phyloP scores from a whole-genome alignment of 495 filamentous ascomycete species.

The Aspergillus taichungensis region DNA sequence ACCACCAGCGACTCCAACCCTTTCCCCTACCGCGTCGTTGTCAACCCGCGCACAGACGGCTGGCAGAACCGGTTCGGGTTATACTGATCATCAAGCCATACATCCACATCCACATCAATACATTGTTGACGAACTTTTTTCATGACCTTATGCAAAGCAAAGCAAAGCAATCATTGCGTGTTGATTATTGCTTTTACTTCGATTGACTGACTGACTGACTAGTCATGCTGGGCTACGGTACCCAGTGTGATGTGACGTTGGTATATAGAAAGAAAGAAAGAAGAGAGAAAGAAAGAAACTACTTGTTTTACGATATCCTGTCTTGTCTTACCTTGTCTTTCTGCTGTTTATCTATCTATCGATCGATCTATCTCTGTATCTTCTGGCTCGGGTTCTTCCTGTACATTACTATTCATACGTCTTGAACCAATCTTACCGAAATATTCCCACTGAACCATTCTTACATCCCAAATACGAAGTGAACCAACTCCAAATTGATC shows the following conservation, averaged over 20 bases:
- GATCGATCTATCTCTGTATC: too few species aligned
- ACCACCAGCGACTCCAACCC: conserved; percentile 88
- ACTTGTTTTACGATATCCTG: neutral
- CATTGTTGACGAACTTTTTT: neutral
- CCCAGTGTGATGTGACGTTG: neutral
- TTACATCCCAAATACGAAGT: too few species aligned
- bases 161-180: conserved; percentile 1
- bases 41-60: conserved; percentile 69
- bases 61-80: conserved; percentile 78
- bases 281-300: too few species aligned
- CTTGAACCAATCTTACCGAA: too few species aligned
- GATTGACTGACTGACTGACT: too few species aligned
- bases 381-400: neutral
- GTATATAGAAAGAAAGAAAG: too few species aligned
- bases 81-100: conserved; percentile 40
- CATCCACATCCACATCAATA: neutral
- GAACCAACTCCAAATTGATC: too few species aligned
- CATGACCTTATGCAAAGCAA: conserved; percentile 14
- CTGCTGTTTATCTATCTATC: neutral
- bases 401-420: neutral
- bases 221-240: conserved; percentile 12
- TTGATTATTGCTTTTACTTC: too few species aligned
- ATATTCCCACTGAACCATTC: too few species aligned
- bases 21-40: conserved; percentile 85
- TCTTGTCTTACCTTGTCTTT: neutral